Evolutionary conservation across 2,329 filamentous ascomycete genomes (phyloP), one percentile per base, ranked within the genome.

Genomic region (Ophioceras dolichostomum): DNA sequence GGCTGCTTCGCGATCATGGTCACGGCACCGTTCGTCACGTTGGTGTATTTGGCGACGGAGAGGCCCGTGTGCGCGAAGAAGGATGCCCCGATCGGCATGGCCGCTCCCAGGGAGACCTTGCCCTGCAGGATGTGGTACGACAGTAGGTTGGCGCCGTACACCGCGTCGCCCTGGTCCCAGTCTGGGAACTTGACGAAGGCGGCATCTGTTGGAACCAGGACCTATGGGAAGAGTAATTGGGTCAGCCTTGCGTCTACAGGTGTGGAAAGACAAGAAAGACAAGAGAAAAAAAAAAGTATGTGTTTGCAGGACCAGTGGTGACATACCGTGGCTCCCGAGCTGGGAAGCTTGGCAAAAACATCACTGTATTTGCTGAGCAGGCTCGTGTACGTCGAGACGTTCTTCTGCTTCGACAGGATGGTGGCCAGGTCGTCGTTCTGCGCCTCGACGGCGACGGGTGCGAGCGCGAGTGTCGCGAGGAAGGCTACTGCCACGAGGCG

Each of bases 91-190:
- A 49, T 41, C 2, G 52, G 41, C 26, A 70, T 55, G 14, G 49
- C 51, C n/a, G n/a, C n/a, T 7, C 48, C 53, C 5, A 59, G 58
- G 4, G 53, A 47, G 10, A 77, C 61, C 12, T 63, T 65, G 34
- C 65, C 67, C 36, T 67, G 60, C 19, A 80, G 58, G 36, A 80
- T 66, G 55, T 82, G 76, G 53, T 82, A 82, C 36, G 67, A 57
- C 5, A 82, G 62, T 22, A 80, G 62, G 24, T 56, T 53, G n/a
- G 62, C 53, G 4, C 63, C 57, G 8, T 71, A 58, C 28, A 58
- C 55, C 35, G 55, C 50, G 46, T 68, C 54, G 5, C 70, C 58
- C 8, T 59, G 50, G 8, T 61, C 54, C 51, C 61, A 67, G n/a
- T 70, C 47, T 36, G 62, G 62, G 36, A 76, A 70, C 37, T 65